phyloP scores from a whole-genome alignment of 805 yeast species.

The Metschnikowia koreensis region DNA sequence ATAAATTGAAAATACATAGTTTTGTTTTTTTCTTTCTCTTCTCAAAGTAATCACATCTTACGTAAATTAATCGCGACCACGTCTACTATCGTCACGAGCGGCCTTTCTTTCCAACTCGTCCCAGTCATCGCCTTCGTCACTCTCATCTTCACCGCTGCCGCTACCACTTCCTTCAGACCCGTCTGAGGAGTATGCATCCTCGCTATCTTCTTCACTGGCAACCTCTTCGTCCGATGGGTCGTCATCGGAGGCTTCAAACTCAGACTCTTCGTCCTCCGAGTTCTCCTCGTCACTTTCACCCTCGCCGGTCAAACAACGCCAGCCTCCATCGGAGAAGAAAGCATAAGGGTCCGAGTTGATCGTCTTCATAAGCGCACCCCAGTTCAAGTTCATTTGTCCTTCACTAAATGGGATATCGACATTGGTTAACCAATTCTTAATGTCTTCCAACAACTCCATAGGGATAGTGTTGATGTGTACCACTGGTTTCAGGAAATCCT shows the following conservation, averaged over 20 bases:
- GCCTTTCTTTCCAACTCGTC: slow-evolving; percentile 63
- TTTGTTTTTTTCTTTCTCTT: too few relatives aligned
- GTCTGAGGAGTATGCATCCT: slow-evolving; percentile 38
- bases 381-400: slow-evolving; percentile 92
- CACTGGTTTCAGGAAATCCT: slow-evolving; percentile 84
- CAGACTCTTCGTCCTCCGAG: slow-evolving; percentile 66
- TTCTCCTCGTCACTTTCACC: slow-evolving; percentile 70
- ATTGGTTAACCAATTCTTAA: slow-evolving; percentile 96
- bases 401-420: slow-evolving; percentile 94
- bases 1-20: too few relatives aligned
- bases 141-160: slow-evolving; percentile 31
- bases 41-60: too few relatives aligned
- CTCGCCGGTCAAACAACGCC: slow-evolving; percentile 89
- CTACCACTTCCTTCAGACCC: slow-evolving; percentile 33
- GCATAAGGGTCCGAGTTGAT: slow-evolving; percentile 89
- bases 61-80: slow-evolving; percentile 18
- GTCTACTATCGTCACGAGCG: slow-evolving; percentile 41
- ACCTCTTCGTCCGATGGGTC: slow-evolving; percentile 63
- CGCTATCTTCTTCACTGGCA: slow-evolving; percentile 49
- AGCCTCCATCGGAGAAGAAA: slow-evolving; percentile 91
- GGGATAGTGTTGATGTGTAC: slow-evolving; percentile 94
- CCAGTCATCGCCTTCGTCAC: slow-evolving; percentile 49
- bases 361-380: slow-evolving; percentile 95
- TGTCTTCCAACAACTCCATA: slow-evolving; percentile 84
- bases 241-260: slow-evolving; percentile 63